Evolutionary conservation across 2,329 filamentous ascomycete genomes (phyloP), one percentile per base, ranked within the genome.

Genomic region (Cladosporium sp.): DNA sequence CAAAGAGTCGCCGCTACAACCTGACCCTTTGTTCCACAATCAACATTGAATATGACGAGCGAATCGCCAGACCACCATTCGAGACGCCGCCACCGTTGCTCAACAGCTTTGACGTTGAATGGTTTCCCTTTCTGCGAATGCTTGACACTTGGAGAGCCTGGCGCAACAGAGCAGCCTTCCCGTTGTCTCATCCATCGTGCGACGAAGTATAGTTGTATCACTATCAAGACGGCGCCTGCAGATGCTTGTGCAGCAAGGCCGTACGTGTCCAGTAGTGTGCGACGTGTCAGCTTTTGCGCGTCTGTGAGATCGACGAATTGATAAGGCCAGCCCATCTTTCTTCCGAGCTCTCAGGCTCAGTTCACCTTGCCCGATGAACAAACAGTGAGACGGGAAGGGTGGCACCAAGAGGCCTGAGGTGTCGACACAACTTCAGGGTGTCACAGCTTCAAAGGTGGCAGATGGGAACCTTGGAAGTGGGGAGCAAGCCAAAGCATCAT

Each of bases 161-260:
- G 56, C 10, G 19, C 37, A 3, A 32, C 40, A 39, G 58, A 49
- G 59, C 40, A 44, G 54, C 52, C 22, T 20, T 32, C 47, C 56
- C 53, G 36, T 25, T 24, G 47, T 13, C 66, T 62, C 5, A 72
- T 35, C 70, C 73, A 75, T 7, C 59, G 60, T 2, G 70, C 39
- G 17, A 76, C 59, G 54, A 74, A 75, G 40, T 66, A 71, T 19
- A 74, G 20, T 60, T 77, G 76, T 49, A 77, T 75, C 2, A 76
- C 58, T 3, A 74, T 62, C 13, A 82, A 63, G 24, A 79, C 70
- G 3, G 78, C 61, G 8, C 84, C 59, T 4, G 79, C 74, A 1
- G 82, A 83, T 60, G 77, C 70, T 67, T 85, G 83, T 15, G 82
- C 83, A 36, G 81, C 70, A n/a, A 74, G 69, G 7, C 80, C 82